These are phyloP conservation scores for Casuarina equisetifolia DNA, from an alignment of 306 rosid species.

Conservation along the genomic window DNA sequence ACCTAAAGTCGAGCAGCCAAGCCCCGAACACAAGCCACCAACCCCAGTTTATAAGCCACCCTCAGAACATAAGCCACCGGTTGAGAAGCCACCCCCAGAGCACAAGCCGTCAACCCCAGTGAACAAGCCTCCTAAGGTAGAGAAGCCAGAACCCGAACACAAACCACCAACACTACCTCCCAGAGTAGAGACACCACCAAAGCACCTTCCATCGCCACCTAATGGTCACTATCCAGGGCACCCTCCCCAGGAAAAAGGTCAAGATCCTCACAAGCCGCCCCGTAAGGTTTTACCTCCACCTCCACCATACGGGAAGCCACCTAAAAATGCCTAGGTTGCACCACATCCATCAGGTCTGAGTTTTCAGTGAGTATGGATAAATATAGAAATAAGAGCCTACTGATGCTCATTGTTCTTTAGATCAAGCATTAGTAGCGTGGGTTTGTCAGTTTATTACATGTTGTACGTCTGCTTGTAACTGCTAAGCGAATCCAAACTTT, in stretches of 20 bases:
- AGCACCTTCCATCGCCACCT: constrained; percentile 13
- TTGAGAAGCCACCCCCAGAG: too few species aligned
- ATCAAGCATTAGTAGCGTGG: too few species aligned
- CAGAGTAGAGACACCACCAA: not conserved
- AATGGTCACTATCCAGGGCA: constrained; percentile 17
- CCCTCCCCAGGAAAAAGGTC: not conserved
- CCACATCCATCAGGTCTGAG: too few species aligned
- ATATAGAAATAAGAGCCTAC: too few species aligned
- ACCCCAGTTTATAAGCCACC: not conserved
- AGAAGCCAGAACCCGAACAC: not conserved
- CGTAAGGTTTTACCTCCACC: not conserved
- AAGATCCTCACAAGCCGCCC: constrained; percentile 11
- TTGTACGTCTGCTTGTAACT: too few species aligned
- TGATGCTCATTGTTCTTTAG: too few species aligned
- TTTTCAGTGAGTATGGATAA: too few species aligned
- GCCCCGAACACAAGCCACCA: too few species aligned
- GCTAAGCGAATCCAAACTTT: too few species aligned
- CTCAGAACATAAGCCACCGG: constrained; percentile 3
- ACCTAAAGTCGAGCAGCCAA: not conserved
- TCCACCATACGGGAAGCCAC: constrained; percentile 2
- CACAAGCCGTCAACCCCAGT: too few species aligned
- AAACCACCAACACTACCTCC: not conserved
- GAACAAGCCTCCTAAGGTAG: not conserved
- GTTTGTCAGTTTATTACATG: too few species aligned
- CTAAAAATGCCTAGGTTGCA: too few species aligned